Conservation (phyloP, 257 asterid species). For the Scutellaria baicalensis region DNA sequence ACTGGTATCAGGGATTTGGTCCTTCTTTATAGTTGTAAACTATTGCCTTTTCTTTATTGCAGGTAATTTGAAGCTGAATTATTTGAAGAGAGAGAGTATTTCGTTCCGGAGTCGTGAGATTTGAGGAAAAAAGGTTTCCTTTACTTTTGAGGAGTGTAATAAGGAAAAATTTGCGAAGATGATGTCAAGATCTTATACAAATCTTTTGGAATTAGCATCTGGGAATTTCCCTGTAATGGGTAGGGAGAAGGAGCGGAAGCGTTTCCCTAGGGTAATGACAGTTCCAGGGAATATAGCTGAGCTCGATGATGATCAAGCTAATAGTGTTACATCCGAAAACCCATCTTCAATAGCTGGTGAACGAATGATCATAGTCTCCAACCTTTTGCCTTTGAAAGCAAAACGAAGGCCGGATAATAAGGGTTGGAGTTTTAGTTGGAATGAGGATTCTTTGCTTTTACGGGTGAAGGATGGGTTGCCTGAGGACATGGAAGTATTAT, state of each 20-base stretch:
- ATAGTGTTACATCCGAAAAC: conserved; percentile 70
- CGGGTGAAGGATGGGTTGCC: conserved; percentile 82
- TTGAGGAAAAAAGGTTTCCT: conserved; percentile 12
- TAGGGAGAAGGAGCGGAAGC: conserved; percentile 58
- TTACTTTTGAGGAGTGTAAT: conserved; percentile 12
- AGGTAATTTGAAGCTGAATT: conserved; percentile 28
- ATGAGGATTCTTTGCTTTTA: conserved; percentile 68
- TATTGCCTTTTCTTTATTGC: conserved; percentile 22
- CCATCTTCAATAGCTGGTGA: conserved; percentile 72
- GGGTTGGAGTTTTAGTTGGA: conserved; percentile 84
- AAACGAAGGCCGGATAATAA: conserved; percentile 73
- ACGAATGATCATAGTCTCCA: conserved; percentile 71
- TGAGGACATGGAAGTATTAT: conserved; percentile 76
- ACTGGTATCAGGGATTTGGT: conserved; percentile 1
- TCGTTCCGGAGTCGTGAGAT: conserved; percentile 19
- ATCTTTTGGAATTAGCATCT: conserved; percentile 78
- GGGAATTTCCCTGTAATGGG: conserved; percentile 77
- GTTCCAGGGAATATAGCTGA: conserved; percentile 78
- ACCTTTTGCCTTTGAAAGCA: conserved; percentile 70
- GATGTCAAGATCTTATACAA: conserved; percentile 89
- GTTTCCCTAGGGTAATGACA: conserved; percentile 78
- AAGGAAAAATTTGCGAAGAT: conserved; percentile 36
- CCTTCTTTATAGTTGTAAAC: background rate
- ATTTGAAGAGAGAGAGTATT: conserved; percentile 18
- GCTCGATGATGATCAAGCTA: conserved; percentile 70